Percentiles rank a stretch among this genome's conserved stretches.
These are phyloP conservation scores for Xylaria sp. DNA, from an alignment of 2,329 filamentous ascomycete species.

Conservation along the genomic window DNA sequence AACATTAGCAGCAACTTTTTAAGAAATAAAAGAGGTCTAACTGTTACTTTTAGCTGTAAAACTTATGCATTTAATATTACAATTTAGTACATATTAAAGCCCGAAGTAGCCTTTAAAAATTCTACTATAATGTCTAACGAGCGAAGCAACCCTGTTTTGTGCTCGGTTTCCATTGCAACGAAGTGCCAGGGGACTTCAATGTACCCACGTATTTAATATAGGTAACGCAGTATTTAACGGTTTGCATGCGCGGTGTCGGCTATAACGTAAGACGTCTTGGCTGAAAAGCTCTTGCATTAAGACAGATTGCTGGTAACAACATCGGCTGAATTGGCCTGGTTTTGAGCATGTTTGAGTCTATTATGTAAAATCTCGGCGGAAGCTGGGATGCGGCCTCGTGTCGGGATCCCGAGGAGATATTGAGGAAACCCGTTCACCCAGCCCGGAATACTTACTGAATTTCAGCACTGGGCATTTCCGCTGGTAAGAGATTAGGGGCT, in stretches of 20 bases:
- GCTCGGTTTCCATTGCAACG: neutral
- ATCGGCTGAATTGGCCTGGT: slow-evolving; percentile 18
- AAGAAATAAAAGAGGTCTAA: neutral
- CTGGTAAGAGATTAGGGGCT: neutral
- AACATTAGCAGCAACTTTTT: neutral
- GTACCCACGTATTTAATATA: neutral
- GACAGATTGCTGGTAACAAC: slow-evolving; percentile 6
- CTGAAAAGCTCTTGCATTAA: slow-evolving; percentile 19
- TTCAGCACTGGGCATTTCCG: neutral
- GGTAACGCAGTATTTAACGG: neutral
- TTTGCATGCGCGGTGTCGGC: neutral
- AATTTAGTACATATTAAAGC: neutral
- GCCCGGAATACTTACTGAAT: neutral
- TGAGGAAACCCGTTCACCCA: neutral
- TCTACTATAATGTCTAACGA: neutral
- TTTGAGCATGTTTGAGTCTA: slow-evolving; percentile 32
- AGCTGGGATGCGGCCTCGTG: neutral
- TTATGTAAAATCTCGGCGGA: slow-evolving; percentile 12
- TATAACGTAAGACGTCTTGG: slow-evolving; percentile 13
- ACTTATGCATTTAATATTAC: neutral
- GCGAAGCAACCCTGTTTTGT: neutral
- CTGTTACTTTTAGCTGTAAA: neutral
- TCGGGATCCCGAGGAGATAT: neutral
- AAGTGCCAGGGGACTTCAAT: neutral
- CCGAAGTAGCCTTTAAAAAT: neutral